Percentiles rank a stretch among this genome's conserved stretches.
Evolutionary conservation across 371 early-diverging fungal species (phyloP).

Genomic region (Thermomucor indicae-seudaticae): DNA sequence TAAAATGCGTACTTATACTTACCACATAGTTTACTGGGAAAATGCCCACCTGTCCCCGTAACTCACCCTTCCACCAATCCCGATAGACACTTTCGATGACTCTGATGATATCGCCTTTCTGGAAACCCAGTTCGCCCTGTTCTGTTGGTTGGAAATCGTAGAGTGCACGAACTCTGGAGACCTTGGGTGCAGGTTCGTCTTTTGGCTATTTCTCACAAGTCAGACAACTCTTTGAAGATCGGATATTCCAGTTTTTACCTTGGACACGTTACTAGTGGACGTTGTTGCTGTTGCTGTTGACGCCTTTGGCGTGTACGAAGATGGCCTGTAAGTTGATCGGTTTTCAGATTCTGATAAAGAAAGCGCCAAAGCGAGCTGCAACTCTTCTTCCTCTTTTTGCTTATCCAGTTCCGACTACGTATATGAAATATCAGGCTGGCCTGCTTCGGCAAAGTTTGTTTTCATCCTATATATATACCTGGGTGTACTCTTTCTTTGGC

Average conservation of each 20-base stretch:
- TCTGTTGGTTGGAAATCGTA: slow-evolving; percentile 85
- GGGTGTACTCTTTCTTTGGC: slow-evolving; percentile 69
- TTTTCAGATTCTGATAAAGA: slow-evolving; percentile 76
- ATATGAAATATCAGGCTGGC: background rate
- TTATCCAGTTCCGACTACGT: slow-evolving; percentile 60
- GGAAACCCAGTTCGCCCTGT: slow-evolving; percentile 79
- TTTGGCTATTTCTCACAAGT: too few species aligned
- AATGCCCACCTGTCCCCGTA: slow-evolving; percentile 71
- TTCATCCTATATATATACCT: slow-evolving; percentile 17
- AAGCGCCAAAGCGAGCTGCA: slow-evolving; percentile 87
- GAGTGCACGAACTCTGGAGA: slow-evolving; percentile 75
- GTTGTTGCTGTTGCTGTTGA: slow-evolving; percentile 16
- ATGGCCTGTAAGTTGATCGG: slow-evolving; percentile 40
- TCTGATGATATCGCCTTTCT: slow-evolving; percentile 73
- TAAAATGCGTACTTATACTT: too few species aligned
- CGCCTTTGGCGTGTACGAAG: background rate
- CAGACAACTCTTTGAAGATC: background rate
- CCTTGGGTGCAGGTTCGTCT: slow-evolving; percentile 21
- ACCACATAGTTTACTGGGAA: slow-evolving; percentile 90
- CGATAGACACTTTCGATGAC: slow-evolving; percentile 82
- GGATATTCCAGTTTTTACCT: background rate
- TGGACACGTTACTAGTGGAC: background rate
- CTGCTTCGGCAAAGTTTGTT: background rate
- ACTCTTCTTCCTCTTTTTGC: slow-evolving; percentile 66
- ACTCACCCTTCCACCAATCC: slow-evolving; percentile 92